These are phyloP conservation scores for Magnusiomyces suaveolens DNA, from an alignment of 1,139 yeast species.

Conservation along the genomic window DNA sequence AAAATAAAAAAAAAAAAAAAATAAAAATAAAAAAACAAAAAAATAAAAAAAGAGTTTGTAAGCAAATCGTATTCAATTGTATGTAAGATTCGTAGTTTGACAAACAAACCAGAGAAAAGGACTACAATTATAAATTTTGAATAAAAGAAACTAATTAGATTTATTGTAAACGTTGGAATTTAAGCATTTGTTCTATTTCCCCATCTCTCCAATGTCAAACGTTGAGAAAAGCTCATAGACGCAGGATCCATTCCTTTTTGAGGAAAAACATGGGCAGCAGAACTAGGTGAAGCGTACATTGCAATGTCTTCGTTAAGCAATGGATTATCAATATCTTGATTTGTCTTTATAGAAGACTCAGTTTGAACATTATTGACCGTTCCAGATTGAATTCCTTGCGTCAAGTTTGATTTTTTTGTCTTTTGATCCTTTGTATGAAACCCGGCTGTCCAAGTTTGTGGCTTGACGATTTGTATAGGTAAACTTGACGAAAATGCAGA, in stretches of 20 bases:
- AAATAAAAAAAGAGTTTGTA: too few species aligned
- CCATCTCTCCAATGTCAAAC: conserved; percentile 14
- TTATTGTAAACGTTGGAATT: too few species aligned
- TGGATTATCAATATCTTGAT: background rate
- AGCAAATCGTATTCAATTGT: too few species aligned
- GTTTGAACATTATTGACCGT: too few species aligned
- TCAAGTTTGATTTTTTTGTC: background rate
- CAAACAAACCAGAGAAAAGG: too few species aligned
- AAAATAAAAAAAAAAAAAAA: too few species aligned
- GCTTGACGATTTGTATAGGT: conserved; percentile 11
- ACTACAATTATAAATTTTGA: too few species aligned
- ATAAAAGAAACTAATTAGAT: too few species aligned
- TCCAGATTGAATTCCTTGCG: background rate
- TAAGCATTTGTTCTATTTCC: background rate
- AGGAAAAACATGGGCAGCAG: conserved; percentile 8
- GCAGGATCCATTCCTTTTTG: conserved; percentile 11
- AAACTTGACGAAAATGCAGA: conserved; percentile 12
- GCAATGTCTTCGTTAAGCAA: conserved; percentile 10
- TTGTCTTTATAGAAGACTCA: too few species aligned
- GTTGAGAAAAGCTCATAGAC: conserved; percentile 16
- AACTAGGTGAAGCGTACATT: conserved; percentile 11
- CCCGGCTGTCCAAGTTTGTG: background rate
- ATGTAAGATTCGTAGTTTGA: too few species aligned
- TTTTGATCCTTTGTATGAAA: background rate
- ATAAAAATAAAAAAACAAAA: too few species aligned